Conservation (phyloP, 2,329 filamentous ascomycete genomes). For the Diplodia seriata region DNA sequence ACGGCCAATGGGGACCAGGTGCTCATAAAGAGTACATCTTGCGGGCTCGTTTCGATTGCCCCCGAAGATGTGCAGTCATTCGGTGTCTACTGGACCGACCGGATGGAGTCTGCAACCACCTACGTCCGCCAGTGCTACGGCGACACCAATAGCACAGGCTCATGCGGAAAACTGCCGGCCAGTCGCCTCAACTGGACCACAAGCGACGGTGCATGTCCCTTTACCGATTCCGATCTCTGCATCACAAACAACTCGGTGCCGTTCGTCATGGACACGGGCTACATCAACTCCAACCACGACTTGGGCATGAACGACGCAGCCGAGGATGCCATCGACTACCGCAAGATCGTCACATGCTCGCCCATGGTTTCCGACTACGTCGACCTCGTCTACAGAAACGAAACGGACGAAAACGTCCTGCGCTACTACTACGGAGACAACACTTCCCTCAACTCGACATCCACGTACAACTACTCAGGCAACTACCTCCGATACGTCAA, state of each 20-base stretch:
- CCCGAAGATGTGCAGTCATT: not conserved
- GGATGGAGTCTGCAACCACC: not conserved
- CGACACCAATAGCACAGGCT: not conserved
- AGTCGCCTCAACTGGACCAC: not conserved
- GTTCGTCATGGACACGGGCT: not conserved
- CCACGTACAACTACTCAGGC: not conserved
- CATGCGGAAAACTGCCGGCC: not conserved
- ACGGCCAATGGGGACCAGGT: slow-evolving; percentile 4
- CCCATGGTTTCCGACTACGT: not conserved
- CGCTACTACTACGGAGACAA: not conserved
- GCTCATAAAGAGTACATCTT: not conserved
- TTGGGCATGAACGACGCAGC: not conserved
- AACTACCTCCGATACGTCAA: slow-evolving; percentile 5
- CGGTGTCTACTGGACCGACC: slow-evolving; percentile 7
- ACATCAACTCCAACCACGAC: slow-evolving; percentile 12
- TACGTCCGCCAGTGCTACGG: slow-evolving; percentile 9
- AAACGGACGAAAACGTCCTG: not conserved
- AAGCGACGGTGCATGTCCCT: not conserved
- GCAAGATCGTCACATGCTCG: slow-evolving; percentile 7
- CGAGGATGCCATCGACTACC: not conserved
- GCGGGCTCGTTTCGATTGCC: not conserved
- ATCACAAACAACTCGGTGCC: slow-evolving; percentile 5
- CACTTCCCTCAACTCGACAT: not conserved
- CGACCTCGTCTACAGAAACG: not conserved
- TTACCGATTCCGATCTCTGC: not conserved